Base-by-base conservation (phyloP, 495 filamentous ascomycete species). In the Astrothelium macrocarpum region DNA sequence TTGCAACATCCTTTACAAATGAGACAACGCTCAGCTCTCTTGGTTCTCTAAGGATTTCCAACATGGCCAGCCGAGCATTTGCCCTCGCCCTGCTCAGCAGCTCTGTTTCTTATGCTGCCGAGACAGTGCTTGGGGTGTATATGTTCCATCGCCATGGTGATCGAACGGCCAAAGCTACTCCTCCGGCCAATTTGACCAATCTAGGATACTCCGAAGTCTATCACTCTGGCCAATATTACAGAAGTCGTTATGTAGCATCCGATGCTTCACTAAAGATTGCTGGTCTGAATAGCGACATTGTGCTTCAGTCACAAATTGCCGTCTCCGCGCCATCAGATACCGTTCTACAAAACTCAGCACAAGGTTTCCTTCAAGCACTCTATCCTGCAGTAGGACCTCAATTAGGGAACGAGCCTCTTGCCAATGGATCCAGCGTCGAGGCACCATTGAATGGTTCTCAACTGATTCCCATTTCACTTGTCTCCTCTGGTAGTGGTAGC, bases 101-200 rank as follows among this genome's bases (percentile, higher is more conserved):
- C 4, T 29, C 67, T 14, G 71, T 75, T 3, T 70, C 78, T 12
- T 78, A 75, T 14, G 80, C 76, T 59, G 83, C 78, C 42, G 81
- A 83, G 73, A 89, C 81, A 9, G 75, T 89, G 29, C 76, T 87
- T 39, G 82, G 85, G 2, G 81, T 80, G 12, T 85, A 84, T 70
- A 79, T 87, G 70, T 87, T 84, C 73, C 78, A 82, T 23, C 83
- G 85, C 23, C 85, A 87, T 76, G 85, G 85, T 34, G 85, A 87
- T 68, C 80, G 85, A 25, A 84, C 83, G 0, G 65, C 84, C 0
- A 86, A 87, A 67, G 70, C 77, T 1, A 72, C 77, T 18, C 77
- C 81, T 16, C 80, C 78, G 29, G 76, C 82, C 32, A 72, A 78
- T 64, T 73, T 88, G 65, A 87, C 85, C 26, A 75, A 80, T 53